These are phyloP conservation scores for Massarina eburnea DNA, from an alignment of 2,329 filamentous ascomycete species.

Conservation along the genomic window DNA sequence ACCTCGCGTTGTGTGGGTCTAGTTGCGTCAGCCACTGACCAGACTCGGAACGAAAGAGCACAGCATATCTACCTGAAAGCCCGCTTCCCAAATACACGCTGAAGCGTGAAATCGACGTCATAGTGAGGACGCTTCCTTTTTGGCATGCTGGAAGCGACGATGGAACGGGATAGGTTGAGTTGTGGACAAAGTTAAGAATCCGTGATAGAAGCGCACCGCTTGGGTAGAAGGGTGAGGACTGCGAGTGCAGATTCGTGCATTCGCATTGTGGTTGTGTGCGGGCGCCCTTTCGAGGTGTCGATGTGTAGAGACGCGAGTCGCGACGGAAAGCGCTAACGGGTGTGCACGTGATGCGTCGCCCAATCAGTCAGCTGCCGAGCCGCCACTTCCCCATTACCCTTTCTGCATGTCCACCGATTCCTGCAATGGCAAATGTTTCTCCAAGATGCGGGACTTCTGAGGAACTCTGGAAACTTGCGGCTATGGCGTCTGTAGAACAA, in stretches of 20 bases:
- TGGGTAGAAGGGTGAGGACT: background rate
- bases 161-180: background rate
- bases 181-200: background rate
- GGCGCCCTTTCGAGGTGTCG: background rate
- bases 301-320: background rate
- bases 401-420: no score
- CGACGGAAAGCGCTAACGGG: background rate
- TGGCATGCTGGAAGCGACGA: slow-evolving; percentile 25
- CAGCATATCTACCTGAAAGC: slow-evolving; percentile 73
- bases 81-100: slow-evolving; percentile 71
- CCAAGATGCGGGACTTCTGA: no score
- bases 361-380: background rate
- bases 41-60: background rate
- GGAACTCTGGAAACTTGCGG: no score
- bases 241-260: background rate
- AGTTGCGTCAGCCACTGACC: slow-evolving; percentile 10
- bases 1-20: slow-evolving; percentile 87
- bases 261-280: background rate
- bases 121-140: slow-evolving; percentile 32
- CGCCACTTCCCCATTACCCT: no score
- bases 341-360: background rate
- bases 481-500: no score
- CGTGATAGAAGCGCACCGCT: background rate
- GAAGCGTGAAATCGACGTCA: slow-evolving; percentile 74
- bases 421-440: no score